Evolutionary conservation across 2,329 filamentous ascomycete genomes (phyloP), one percentile per base, ranked within the genome.

Genomic region (Aciculosporium take): DNA sequence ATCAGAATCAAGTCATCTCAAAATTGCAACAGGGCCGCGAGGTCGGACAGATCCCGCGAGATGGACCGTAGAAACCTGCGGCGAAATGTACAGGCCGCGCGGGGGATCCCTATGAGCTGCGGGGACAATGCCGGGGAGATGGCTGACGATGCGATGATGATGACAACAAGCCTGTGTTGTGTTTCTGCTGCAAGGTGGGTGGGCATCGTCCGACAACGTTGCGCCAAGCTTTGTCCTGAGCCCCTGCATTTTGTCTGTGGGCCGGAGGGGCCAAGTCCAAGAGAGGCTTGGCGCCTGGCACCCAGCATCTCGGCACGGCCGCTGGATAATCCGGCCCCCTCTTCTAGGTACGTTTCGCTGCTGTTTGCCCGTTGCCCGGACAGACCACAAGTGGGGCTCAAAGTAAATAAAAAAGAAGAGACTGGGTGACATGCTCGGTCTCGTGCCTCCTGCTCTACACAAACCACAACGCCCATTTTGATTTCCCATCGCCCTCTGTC

Each of bases 331-430:
- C 46, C 45, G 48, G 23, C 2, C 25, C 32, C 5, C 7, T 25
- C 20, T 12, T 20, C n/a, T n/a, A n/a, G n/a, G n/a, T n/a, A 2
- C 18, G 9, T 13, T 23, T 9, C 30, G 10, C 13, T 10, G 15
- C 10, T 10, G 10, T 21, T 21, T 17, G 6, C 23, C 45, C 45
- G 61, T 64, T 64, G 61, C 59, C 59, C 48, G 55, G 59, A 49
- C 57, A 62, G 50, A 49, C 5, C 12, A 13, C 28, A 28, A 37
- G 57, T 61, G 59, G 60, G 58, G 53, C 56, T 24, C 42, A 55
- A 61, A 57, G 63, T 67, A 67, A 68, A 68, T 66, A 67, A 66
- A 67, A n/a, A 66, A 56, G 54, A 49, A 53, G 45, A 50, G 45
- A 41, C n/a, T 51, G 46, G 48, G 46, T 47, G 47, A 46, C 43